phyloP scores from a whole-genome alignment of 306 rosid genomes.

The barrel medic (Medicago truncatula) region DNA sequence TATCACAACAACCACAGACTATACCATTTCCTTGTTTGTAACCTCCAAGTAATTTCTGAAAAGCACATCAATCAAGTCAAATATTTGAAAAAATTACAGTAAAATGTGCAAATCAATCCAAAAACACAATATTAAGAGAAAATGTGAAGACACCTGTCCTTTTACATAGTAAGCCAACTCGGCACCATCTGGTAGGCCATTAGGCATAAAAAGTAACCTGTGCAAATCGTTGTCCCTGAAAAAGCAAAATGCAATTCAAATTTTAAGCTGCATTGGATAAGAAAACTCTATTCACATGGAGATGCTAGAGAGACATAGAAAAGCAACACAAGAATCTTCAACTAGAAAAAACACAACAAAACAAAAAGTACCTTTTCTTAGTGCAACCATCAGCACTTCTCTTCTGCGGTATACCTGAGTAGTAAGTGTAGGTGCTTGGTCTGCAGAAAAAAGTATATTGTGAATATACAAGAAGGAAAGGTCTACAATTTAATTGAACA shows the following conservation, averaged over 20 bases:
- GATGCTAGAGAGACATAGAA: conserved; percentile 25
- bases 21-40: conserved; percentile 96
- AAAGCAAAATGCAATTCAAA: conserved; percentile 32
- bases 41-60: conserved; percentile 90
- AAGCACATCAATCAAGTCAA: conserved; percentile 36
- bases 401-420: conserved; percentile 53
- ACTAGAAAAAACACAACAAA: neutral
- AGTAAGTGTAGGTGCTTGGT: conserved; percentile 52
- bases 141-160: conserved; percentile 73
- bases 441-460: conserved; percentile 50
- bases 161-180: conserved; percentile 94
- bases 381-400: conserved; percentile 77
- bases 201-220: conserved; percentile 90
- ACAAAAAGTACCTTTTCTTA: conserved; percentile 66
- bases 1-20: conserved; percentile 81
- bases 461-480: conserved; percentile 40
- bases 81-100: conserved; percentile 14
- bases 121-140: conserved; percentile 32
- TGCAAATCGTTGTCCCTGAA: conserved; percentile 96
- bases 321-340: conserved; percentile 32
- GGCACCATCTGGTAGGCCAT: conserved; percentile 97
- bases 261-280: conserved; percentile 32
- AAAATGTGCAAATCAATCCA: conserved; percentile 29
- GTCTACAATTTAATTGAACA: conserved; percentile 19
- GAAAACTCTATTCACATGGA: conserved; percentile 23